phyloP scores from a whole-genome alignment of 768 basidiomycete species.

The Rhodotorula taiwanensis region DNA sequence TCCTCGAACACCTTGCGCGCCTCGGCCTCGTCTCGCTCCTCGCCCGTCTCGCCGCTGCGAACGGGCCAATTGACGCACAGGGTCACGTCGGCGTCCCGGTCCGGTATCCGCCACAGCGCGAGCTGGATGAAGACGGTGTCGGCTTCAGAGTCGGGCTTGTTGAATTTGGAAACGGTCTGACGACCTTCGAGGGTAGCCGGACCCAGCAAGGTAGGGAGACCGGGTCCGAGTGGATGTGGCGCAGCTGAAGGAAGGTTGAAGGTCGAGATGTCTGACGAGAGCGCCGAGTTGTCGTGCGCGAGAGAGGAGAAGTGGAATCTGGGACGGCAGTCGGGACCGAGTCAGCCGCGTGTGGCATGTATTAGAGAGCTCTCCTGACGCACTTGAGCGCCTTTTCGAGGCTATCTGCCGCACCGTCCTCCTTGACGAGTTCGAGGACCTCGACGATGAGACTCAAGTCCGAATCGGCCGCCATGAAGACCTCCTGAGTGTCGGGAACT shows the following conservation, averaged over 20 bases:
- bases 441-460: conserved; percentile 74
- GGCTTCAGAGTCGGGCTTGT: conserved; percentile 48
- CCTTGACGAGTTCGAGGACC: conserved; percentile 63
- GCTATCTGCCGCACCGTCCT: conserved; percentile 49
- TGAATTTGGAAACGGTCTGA: conserved; percentile 73
- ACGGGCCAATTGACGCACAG: conserved; percentile 73
- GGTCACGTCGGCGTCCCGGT: conserved; percentile 71
- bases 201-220: conserved; percentile 46
- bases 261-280: conserved; percentile 50
- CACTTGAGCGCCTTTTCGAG: conserved; percentile 64
- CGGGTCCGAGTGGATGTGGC: conserved; percentile 49
- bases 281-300: conserved; percentile 81
- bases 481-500: conserved; percentile 91
- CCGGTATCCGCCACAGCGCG: conserved; percentile 69
- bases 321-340: too few relatives aligned
- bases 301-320: conserved; percentile 88
- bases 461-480: conserved; percentile 66
- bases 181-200: conserved; percentile 59
- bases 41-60: conserved; percentile 44
- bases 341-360: too few relatives aligned
- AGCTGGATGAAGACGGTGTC: conserved; percentile 72
- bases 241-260: conserved; percentile 45
- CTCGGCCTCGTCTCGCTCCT: conserved; percentile 45
- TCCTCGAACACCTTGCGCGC: conserved; percentile 53
- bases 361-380: conserved; percentile 26